These are phyloP conservation scores for Saccharomycopsis vini DNA, from an alignment of 805 yeast species.

Conservation along the genomic window DNA sequence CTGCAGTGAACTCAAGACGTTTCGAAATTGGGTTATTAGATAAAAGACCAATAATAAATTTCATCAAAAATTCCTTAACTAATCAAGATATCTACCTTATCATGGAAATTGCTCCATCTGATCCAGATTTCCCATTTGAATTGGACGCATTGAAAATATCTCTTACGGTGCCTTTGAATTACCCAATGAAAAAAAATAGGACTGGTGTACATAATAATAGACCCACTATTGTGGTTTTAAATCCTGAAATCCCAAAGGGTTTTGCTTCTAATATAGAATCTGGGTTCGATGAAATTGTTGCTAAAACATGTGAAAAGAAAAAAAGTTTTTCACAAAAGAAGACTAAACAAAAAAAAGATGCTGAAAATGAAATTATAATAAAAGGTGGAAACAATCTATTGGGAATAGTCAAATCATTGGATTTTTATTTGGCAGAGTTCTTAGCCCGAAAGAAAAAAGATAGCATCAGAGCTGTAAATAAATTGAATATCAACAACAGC, in stretches of 20 bases:
- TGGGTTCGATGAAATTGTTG: conserved; percentile 46
- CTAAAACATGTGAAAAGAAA: conserved; percentile 22
- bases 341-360: conserved; percentile 8
- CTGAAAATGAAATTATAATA: conserved; percentile 8
- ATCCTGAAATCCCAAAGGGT: conserved; percentile 64
- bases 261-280: conserved; percentile 55
- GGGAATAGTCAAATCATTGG: conserved; percentile 48
- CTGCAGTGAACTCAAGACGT: conserved; percentile 10
- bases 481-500: no score
- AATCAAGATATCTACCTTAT: conserved; percentile 31
- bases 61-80: background rate
- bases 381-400: conserved; percentile 39
- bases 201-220: conserved; percentile 19
- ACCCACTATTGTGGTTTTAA: conserved; percentile 50
- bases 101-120: conserved; percentile 45
- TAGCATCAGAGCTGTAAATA: conserved; percentile 58
- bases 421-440: conserved; percentile 48
- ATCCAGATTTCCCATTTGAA: conserved; percentile 68
- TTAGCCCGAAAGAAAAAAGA: conserved; percentile 50
- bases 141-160: conserved; percentile 43
- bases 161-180: conserved; percentile 44
- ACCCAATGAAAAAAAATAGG: conserved; percentile 33
- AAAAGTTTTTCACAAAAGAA: background rate
- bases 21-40: background rate
- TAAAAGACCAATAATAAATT: conserved; percentile 3